Evolutionary conservation across 1,284 basidiomycete species (phyloP), one percentile per base, ranked within the genome.

Genomic region (Irpex lacteus): DNA sequence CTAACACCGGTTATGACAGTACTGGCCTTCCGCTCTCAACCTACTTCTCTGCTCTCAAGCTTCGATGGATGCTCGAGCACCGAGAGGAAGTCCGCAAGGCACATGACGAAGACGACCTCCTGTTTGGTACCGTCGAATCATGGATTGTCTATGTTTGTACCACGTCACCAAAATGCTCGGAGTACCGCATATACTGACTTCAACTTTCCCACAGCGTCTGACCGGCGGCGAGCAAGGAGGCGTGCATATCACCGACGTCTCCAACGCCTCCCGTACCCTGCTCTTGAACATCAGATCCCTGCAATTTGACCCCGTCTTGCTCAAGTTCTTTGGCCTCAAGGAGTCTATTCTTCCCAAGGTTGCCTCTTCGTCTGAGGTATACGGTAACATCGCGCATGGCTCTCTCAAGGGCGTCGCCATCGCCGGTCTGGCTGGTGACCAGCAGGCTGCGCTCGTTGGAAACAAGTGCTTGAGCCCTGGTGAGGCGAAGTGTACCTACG

Each of bases 31-130:
- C 92, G n/a, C 81, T 98, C 19, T 97, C 95, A 19, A 98, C 96
- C 0, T 98, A 98, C 79, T 98, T 98, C 78, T 96, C 95, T 7
- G 96, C 92, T 2, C 91, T 97, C 78, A 99, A 98, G 80, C 82
- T 98, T 65, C 87, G 92, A 56, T 99, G 97, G 97, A 95, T 99
- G 91, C 86, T 98, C 66, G 92, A 97, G 75, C 89, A 98, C 75
- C 78, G 92, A 69, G 83, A 85, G n/a, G 86, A 88, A 44, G 95
- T 98, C 56, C 78, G 83, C 57, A 82, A 86, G 65, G 96, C 97
- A 0, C 90, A 96, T 74, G 89, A 93, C 49, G 79, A 85, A 58
- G 94, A 95, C 73, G 87, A 94, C 69, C 83, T 99, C 37, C 79
- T 91, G 56, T 96, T 98, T 71, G 97, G 97, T 37, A 99, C 98